Evolutionary conservation across 345 rosid species (phyloP), one percentile per base, ranked within the genome.

Genomic region (Sonneratia caseolaris): DNA sequence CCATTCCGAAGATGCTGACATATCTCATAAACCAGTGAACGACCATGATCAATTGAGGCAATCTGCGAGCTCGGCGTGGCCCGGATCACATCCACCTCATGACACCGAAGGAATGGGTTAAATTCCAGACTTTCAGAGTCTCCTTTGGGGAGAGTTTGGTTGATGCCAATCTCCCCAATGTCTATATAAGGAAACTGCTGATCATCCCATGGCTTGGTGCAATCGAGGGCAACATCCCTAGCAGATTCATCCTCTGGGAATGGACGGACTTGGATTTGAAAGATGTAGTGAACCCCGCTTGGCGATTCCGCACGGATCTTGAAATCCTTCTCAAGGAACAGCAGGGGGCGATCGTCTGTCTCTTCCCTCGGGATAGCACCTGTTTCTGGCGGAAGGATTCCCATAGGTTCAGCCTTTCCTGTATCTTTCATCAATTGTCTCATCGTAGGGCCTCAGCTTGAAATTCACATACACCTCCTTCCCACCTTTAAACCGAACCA

Each of bases 331-430:
- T 86, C 86, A 49, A 88, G 90, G 86, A 88, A 86, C 37, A 86
- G 86, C 12, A 81, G 70, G 13, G 89, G 93, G 12, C 88, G 83
- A 6, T 76, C 74, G 76, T 86, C 93, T 1, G 78, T 82, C 24
- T 80, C 80, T 24, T 82, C 82, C 78, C 89, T 77, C 0, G 91
- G 89, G 75, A 88, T 85, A 21, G 91, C 86, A 51, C 93, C 93
- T 18, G 93, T 88, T 76, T 88, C 93, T n/a, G 90, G 93, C 19
- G 93, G 93, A 32, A 86, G 91, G 78, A 85, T 85, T 51, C 86
- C 88, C 1, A 49, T 51, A 7, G 93, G 90, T 72, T 85, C 91
- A 37, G 86, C 93, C 66, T 86, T 81, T 1, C 91, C 88, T 19
- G 83, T 69, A 75, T 88, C 89, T 79, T 79, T 86, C 90, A 51